Evolutionary conservation across 306 rosid species (phyloP), one percentile per base, ranked within the genome.

Genomic region (Cucurbita pepo): DNA sequence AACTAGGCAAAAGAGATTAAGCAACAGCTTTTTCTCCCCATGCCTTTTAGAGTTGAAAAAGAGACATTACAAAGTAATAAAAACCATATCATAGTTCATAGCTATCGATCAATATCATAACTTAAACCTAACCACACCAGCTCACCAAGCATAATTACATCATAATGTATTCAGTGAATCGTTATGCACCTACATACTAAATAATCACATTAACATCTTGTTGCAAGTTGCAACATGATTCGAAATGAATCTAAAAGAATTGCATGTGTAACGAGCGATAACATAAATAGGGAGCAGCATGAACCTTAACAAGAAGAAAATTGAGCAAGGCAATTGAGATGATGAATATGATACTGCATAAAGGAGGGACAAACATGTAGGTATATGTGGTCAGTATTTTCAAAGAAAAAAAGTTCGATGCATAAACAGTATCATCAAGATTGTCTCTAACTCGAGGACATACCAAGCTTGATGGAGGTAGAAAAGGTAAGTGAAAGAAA

Each of bases 391-490:
- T 66, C 44, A 66, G 14, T 19, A 66, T 16, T 63, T n/a, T 14
- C 10, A 47, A 15, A 9, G 8, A 9, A 22, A 40, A 56, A 38
- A 10, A 21, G 74, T 52, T 61, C 40, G 50, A 50, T 18, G 52
- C n/a, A 10, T 55, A 73, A 71, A 57, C 10, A 57, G 25, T 53
- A 25, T 50, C 48, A 60, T 63, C 69, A 34, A 22, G 37, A 16
- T 47, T 34, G 74, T 52, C 47, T 56, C 53, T 30, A 7, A 48
- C 53, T 48, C 50, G 60, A 54, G 69, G 59, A 82, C 65, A 18
- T 88, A 90, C 98, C 97, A 94, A 67, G 96, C 95, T 76, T 95
- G 96, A 79, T 94, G 98, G 70, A 94, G 95, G 85, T 94, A 87
- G 30, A 80, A 80, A 22, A 89, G 88, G 86, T 94, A 94, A 56